A percentile compares a stretch with the other conserved stretches of the same genome.
phyloP scores from a whole-genome alignment of 768 basidiomycete genomes.

The Agaricus bisporus region DNA sequence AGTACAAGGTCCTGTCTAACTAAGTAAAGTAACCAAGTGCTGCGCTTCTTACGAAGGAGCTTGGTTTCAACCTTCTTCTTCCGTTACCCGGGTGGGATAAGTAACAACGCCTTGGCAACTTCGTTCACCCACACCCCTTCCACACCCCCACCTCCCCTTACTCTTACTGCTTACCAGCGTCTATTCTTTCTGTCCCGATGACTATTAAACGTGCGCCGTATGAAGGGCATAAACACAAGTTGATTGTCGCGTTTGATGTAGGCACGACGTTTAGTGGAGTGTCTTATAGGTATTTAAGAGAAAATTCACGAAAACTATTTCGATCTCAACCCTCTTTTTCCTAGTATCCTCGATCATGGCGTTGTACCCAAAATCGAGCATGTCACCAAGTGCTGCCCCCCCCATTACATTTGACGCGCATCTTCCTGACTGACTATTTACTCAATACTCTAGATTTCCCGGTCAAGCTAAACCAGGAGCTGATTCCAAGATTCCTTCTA shows the following conservation, averaged over 20 bases:
- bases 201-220: not conserved
- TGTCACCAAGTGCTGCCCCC: not conserved
- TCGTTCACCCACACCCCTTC: too few species aligned
- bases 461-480: constrained; percentile 32
- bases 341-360: constrained; percentile 1
- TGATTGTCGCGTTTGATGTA: not conserved
- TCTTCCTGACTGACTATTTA: not conserved
- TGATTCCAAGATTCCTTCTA: constrained; percentile 38
- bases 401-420: not conserved
- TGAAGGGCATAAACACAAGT: not conserved
- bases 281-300: not conserved
- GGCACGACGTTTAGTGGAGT: constrained; percentile 2
- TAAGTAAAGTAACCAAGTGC: too few species aligned
- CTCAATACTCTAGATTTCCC: constrained; percentile 29
- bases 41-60: too few species aligned
- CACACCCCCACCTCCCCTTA: not conserved
- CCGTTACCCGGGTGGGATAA: too few species aligned
- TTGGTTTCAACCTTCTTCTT: too few species aligned
- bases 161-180: not conserved
- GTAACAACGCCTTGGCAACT: too few species aligned
- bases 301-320: not conserved
- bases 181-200: not conserved
- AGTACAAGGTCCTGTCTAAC: too few species aligned
- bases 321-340: too few species aligned
- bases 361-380: not conserved